Percentiles rank a stretch among this genome's conserved stretches.
phyloP scores from a whole-genome alignment of 768 basidiomycete genomes.

The Russula emetica region DNA sequence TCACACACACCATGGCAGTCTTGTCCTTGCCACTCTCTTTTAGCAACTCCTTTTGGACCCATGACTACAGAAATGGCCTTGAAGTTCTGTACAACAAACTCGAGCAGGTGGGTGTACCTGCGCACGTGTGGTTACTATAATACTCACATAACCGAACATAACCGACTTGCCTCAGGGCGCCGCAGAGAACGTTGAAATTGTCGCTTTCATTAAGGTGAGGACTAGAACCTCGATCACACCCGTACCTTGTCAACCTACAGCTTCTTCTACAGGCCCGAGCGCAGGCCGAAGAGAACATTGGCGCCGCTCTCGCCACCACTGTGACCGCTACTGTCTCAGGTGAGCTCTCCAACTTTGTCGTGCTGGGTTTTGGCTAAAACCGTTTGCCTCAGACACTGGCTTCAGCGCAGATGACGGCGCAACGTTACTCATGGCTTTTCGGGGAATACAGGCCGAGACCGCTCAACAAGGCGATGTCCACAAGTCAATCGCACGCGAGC shows the following conservation, averaged over 20 bases:
- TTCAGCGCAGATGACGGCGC: slow-evolving; percentile 83
- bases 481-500: slow-evolving; percentile 64
- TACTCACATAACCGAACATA: slow-evolving; percentile 14
- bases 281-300: slow-evolving; percentile 62
- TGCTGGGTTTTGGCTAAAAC: slow-evolving; percentile 1
- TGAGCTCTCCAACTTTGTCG: slow-evolving; percentile 31
- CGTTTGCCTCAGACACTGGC: slow-evolving; percentile 45
- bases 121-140: slow-evolving; percentile 7
- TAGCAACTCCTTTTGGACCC: slow-evolving; percentile 92
- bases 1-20: slow-evolving; percentile 64
- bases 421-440: slow-evolving; percentile 73
- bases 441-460: slow-evolving; percentile 73
- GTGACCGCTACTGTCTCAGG: slow-evolving; percentile 44
- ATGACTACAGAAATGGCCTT: slow-evolving; percentile 81
- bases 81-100: slow-evolving; percentile 73
- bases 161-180: slow-evolving; percentile 51
- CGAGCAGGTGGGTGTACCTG: slow-evolving; percentile 54
- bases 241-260: slow-evolving; percentile 9
- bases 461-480: slow-evolving; percentile 70
- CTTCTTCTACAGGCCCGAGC: slow-evolving; percentile 58
- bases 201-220: slow-evolving; percentile 75
- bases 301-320: slow-evolving; percentile 52
- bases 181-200: slow-evolving; percentile 77
- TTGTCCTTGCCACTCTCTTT: slow-evolving; percentile 86
- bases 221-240: slow-evolving; percentile 35